phyloP scores from a whole-genome alignment of 2,329 filamentous ascomycete genomes.

The Fusarium cyanostomum region DNA sequence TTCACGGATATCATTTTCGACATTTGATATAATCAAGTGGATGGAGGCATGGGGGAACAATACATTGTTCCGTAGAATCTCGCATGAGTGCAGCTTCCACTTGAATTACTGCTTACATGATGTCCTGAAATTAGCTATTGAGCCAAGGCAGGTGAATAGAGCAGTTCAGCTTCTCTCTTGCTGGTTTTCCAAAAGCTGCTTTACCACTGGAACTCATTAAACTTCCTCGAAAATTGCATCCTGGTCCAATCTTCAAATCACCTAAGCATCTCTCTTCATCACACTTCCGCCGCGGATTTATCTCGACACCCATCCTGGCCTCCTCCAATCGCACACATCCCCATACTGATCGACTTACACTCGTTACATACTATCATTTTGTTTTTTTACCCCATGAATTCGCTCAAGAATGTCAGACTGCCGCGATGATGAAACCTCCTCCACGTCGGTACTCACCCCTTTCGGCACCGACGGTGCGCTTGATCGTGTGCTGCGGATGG shows the following conservation, averaged over 20 bases:
- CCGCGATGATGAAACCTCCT: conserved; percentile 41
- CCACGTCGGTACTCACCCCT: conserved; percentile 60
- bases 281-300: conserved; percentile 6
- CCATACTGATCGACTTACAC: neutral
- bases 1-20: no score
- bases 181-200: neutral
- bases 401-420: conserved; percentile 46
- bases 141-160: neutral
- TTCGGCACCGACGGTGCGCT: conserved; percentile 55
- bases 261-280: conserved; percentile 11
- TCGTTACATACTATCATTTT: neutral
- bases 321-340: neutral
- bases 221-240: neutral
- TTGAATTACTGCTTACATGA: neutral
- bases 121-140: neutral
- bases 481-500: conserved; percentile 52
- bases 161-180: neutral
- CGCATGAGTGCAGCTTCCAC: neutral
- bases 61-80: neutral
- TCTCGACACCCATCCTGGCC: neutral
- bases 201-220: neutral
- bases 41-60: neutral
- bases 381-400: conserved; percentile 36
- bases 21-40: no score
- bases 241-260: conserved; percentile 1